A percentile compares a stretch with the other conserved stretches of the same genome.
phyloP scores from a whole-genome alignment of 2,329 filamentous ascomycete genomes.

The Colletotrichum sp. region DNA sequence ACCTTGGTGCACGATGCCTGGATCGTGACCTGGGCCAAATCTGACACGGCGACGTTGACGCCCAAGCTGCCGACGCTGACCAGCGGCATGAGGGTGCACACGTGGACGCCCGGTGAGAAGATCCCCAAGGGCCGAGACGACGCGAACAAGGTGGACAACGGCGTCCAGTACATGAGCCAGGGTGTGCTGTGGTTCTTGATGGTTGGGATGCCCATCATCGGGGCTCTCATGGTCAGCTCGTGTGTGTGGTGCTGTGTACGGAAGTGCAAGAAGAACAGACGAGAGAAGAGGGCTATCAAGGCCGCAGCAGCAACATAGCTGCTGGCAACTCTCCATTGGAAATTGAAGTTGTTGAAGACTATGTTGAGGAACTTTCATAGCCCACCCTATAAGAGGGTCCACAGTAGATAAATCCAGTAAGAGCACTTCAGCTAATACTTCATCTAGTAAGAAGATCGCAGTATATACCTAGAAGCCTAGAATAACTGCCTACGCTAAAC shows the following conservation, averaged over 20 bases:
- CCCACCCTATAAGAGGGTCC: too few species aligned
- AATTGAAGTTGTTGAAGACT: not conserved
- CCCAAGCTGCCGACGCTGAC: constrained; percentile 7
- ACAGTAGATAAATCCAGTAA: too few species aligned
- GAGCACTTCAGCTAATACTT: too few species aligned
- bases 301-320: too few species aligned
- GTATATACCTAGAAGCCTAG: too few species aligned
- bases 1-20: not conserved
- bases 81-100: not conserved
- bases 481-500: too few species aligned
- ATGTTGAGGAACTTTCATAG: too few species aligned
- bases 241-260: constrained; percentile 14
- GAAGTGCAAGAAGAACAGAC: not conserved
- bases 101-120: constrained; percentile 7
- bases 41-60: constrained; percentile 6
- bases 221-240: not conserved
- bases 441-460: too few species aligned
- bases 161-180: not conserved
- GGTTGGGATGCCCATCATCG: constrained; percentile 6
- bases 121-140: constrained; percentile 2
- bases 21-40: not conserved
- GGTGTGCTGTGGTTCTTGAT: not conserved
- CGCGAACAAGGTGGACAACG: not conserved
- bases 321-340: too few species aligned
- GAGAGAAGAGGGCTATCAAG: not conserved